Conservation (phyloP, 1,284 basidiomycete genomes). For the Boletus smithii region DNA sequence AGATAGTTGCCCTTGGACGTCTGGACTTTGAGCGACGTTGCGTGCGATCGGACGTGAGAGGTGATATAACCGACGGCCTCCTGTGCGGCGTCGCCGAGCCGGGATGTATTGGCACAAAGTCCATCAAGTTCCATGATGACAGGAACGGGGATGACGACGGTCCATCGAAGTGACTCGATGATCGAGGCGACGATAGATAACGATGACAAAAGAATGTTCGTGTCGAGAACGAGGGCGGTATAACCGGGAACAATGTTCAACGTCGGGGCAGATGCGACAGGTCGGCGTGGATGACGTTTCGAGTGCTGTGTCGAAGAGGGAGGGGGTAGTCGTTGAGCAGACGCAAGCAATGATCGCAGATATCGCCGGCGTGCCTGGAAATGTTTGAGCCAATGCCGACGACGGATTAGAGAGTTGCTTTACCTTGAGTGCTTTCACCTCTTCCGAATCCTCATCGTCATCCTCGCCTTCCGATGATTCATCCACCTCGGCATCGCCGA, state of each 20-base stretch:
- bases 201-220: constrained; percentile 87
- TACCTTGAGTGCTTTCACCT: constrained; percentile 77
- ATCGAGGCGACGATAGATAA: constrained; percentile 70
- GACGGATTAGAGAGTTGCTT: constrained; percentile 2
- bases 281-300: constrained; percentile 35
- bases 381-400: constrained; percentile 11
- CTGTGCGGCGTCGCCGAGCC: constrained; percentile 69
- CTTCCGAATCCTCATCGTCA: constrained; percentile 65
- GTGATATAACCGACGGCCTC: constrained; percentile 75
- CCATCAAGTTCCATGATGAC: constrained; percentile 97
- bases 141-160: constrained; percentile 85
- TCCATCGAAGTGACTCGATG: constrained; percentile 83
- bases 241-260: constrained; percentile 80
- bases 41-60: constrained; percentile 71
- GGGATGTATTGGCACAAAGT: constrained; percentile 62
- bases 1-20: constrained; percentile 95
- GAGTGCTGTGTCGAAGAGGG: constrained; percentile 35
- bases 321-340: constrained; percentile 38
- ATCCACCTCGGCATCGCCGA: constrained; percentile 38
- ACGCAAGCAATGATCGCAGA: constrained; percentile 55
- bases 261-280: constrained; percentile 35
- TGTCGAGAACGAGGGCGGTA: constrained; percentile 89
- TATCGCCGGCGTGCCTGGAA: constrained; percentile 64
- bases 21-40: constrained; percentile 85
- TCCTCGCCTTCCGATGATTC: constrained; percentile 47